phyloP scores from a whole-genome alignment of 148 eudicot species.

The Spergularia bocconei region DNA sequence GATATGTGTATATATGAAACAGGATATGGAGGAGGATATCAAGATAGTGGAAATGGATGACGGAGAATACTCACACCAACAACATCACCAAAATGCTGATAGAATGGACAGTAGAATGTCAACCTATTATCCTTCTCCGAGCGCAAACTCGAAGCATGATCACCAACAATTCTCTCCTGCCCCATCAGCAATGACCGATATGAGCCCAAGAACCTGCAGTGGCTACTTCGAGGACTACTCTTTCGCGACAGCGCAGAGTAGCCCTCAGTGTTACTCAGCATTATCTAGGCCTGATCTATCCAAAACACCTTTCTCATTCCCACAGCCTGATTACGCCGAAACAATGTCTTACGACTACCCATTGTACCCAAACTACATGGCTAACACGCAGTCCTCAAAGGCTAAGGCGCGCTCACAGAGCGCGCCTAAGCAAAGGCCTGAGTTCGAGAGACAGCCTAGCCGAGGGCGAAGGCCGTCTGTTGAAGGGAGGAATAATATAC shows the following conservation, averaged over 20 bases:
- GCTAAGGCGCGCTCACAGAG: constrained; percentile 91
- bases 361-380: constrained; percentile 80
- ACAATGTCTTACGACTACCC: constrained; percentile 51
- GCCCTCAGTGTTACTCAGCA: constrained; percentile 64
- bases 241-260: constrained; percentile 62
- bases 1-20: not conserved
- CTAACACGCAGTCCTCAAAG: constrained; percentile 79
- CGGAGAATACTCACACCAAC: constrained; percentile 50
- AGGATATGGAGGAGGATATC: constrained; percentile 84
- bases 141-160: constrained; percentile 33
- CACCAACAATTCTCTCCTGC: constrained; percentile 56
- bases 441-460: constrained; percentile 63
- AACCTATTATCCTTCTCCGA: constrained; percentile 30
- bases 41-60: constrained; percentile 92
- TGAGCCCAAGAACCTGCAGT: constrained; percentile 68
- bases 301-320: constrained; percentile 29
- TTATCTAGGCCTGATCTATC: constrained; percentile 47
- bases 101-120: constrained; percentile 46
- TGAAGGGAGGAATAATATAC: constrained; percentile 77
- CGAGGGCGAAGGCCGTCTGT: constrained; percentile 57
- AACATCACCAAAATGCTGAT: constrained; percentile 24
- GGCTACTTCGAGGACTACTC: constrained; percentile 75
- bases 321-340: constrained; percentile 52
- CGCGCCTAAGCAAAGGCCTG: constrained; percentile 89
- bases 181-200: constrained; percentile 63